A percentile compares a stretch with the other conserved stretches of the same genome.
These are phyloP conservation scores for Sarocladium brachiariae DNA, from an alignment of 2,329 filamentous ascomycete species.

Conservation along the genomic window DNA sequence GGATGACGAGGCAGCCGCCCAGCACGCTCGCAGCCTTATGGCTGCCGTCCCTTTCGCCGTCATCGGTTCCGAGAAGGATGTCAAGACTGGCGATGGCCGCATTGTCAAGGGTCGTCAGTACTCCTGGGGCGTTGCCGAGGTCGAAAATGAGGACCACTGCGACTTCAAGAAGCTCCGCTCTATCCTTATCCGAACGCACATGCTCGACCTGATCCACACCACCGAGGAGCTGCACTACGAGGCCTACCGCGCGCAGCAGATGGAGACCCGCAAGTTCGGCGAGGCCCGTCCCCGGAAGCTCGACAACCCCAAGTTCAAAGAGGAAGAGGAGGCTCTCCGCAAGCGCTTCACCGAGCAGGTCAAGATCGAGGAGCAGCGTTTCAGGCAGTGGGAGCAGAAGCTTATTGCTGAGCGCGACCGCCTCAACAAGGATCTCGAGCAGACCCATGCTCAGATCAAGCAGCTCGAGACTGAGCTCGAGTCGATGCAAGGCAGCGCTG, in stretches of 20 bases:
- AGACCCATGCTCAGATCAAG: constrained; percentile 92
- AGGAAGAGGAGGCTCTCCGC: constrained; percentile 95
- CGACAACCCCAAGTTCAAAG: constrained; percentile 99
- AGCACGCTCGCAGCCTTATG: constrained; percentile 91
- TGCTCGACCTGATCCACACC: constrained; percentile 99
- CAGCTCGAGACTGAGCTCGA: constrained; percentile 89
- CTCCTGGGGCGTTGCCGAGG: constrained; percentile 97
- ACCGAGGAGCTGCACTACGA: constrained; percentile 99
- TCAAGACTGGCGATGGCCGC: constrained; percentile 90
- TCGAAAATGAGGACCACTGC: constrained; percentile 99
- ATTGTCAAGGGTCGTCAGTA: constrained; percentile 99
- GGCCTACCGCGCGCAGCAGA: constrained; percentile 97
- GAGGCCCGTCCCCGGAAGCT: constrained; percentile 95
- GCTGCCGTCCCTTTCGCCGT: constrained; percentile 97
- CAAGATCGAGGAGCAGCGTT: constrained; percentile 99
- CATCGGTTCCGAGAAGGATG: constrained; percentile 98
- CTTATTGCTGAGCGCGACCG: constrained; percentile 97
- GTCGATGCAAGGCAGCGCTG: constrained; percentile 81
- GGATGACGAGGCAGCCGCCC: constrained; percentile 91
- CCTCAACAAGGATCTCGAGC: constrained; percentile 98
- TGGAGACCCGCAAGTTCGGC: constrained; percentile 99
- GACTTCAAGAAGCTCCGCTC: constrained; percentile 99
- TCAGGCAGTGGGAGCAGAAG: constrained; percentile 99
- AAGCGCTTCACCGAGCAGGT: constrained; percentile 99
- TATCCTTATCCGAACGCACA: constrained; percentile 97